These are phyloP conservation scores for Rosa chinensis DNA, from an alignment of 306 rosid genomes.

Conservation along the genomic window DNA sequence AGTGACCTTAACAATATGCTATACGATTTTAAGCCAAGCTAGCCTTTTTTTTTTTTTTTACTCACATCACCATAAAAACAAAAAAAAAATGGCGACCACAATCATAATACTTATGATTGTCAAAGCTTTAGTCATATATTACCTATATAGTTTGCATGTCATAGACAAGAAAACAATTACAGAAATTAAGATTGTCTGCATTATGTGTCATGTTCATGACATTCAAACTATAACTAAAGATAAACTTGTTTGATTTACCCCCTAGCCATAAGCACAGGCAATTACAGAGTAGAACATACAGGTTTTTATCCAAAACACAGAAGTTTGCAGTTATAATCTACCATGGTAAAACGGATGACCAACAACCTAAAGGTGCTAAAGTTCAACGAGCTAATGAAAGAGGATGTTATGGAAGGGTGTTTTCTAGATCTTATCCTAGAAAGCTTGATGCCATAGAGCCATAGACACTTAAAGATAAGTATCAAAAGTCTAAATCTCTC, in stretches of 20 bases:
- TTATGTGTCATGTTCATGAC: not conserved
- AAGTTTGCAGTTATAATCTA: not conserved
- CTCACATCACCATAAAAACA: not conserved
- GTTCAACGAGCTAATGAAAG: not conserved
- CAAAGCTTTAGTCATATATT: not conserved
- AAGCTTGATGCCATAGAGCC: slow-evolving; percentile 11
- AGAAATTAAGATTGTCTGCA: not conserved
- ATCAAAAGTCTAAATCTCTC: slow-evolving; percentile 14
- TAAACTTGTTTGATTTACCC: not conserved
- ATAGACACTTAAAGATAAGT: slow-evolving; percentile 17
- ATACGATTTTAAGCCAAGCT: too few relatives aligned
- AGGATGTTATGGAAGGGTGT: not conserved
- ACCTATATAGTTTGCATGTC: not conserved
- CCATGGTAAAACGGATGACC: not conserved
- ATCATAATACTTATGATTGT: not conserved
- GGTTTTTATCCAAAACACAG: not conserved
- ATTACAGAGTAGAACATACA: not conserved
- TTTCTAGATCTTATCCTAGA: slow-evolving; percentile 17
- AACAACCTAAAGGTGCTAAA: not conserved
- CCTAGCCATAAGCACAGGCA: slow-evolving; percentile 4
- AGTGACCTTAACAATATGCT: too few relatives aligned
- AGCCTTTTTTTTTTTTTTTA: not conserved
- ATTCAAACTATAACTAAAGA: not conserved
- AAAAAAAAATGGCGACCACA: not conserved
- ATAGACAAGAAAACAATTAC: not conserved